These are phyloP conservation scores for Hyaloscypha variabilis DNA, from an alignment of 495 filamentous ascomycete genomes.

Conservation along the genomic window DNA sequence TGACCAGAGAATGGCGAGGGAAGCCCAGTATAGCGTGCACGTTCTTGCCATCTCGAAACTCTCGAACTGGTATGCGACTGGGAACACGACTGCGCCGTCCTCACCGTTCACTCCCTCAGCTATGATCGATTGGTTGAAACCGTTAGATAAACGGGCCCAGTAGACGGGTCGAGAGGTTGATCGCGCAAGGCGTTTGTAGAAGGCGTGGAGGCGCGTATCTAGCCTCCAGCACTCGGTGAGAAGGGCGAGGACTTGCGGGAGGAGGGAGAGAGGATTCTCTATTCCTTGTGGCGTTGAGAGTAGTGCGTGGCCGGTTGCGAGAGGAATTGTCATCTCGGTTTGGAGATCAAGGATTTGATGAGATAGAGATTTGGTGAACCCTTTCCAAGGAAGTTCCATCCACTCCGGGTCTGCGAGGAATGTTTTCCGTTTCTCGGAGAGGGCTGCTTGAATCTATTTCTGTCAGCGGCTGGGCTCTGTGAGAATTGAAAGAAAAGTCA, in stretches of 20 bases:
- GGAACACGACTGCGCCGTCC: conserved; percentile 31
- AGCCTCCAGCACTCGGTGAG: conserved; percentile 32
- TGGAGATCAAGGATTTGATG: conserved; percentile 37
- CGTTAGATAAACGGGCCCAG: conserved; percentile 34
- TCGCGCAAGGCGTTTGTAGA: conserved; percentile 32
- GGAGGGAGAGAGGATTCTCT: conserved; percentile 3
- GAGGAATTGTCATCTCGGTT: conserved; percentile 30
- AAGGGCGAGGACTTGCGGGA: conserved; percentile 14
- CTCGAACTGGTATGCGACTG: conserved; percentile 36
- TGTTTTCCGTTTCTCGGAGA: conserved; percentile 25
- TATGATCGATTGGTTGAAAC: conserved; percentile 16
- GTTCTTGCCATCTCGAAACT: conserved; percentile 33
- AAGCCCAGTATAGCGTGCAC: conserved; percentile 40
- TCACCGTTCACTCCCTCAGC: not conserved
- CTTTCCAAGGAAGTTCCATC: conserved; percentile 36
- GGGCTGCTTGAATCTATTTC: conserved; percentile 22
- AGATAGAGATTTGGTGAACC: conserved; percentile 26
- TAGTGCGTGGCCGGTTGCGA: conserved; percentile 27
- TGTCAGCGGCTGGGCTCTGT: not conserved
- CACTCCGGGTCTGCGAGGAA: conserved; percentile 35
- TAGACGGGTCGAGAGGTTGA: conserved; percentile 31
- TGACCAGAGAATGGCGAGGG: conserved; percentile 31
- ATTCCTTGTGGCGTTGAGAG: not conserved
- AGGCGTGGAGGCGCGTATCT: conserved; percentile 31
- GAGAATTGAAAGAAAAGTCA: conserved; percentile 18